Conservation (phyloP, 805 yeast species). For the Yarrowia sp. region DNA sequence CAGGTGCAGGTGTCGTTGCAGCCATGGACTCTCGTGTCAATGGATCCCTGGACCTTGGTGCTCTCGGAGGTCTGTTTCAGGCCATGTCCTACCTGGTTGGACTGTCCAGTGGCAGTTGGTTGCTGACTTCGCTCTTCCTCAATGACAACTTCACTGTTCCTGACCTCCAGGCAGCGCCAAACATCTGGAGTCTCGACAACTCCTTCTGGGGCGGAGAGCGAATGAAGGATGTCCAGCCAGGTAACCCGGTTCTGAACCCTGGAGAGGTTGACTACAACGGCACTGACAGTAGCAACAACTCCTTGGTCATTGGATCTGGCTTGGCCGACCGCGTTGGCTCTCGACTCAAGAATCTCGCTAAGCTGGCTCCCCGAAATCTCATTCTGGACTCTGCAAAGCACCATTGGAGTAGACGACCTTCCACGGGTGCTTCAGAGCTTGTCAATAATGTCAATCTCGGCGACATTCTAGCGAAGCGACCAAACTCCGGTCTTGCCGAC, state of each 20-base stretch:
- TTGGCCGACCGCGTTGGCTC: not conserved
- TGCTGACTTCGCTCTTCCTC: constrained; percentile 62
- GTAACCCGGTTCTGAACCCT: constrained; percentile 42
- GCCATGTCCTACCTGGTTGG: constrained; percentile 70
- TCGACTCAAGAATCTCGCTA: not conserved
- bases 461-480: constrained; percentile 3
- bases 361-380: not conserved
- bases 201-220: constrained; percentile 62
- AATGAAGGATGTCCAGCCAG: constrained; percentile 29
- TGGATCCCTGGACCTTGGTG: constrained; percentile 45
- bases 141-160: constrained; percentile 74
- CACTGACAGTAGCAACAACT: constrained; percentile 37
- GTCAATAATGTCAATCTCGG: not conserved
- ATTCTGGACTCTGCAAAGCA: not conserved
- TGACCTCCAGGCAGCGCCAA: constrained; percentile 46
- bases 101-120: constrained; percentile 84
- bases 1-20: constrained; percentile 76
- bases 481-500: constrained; percentile 36
- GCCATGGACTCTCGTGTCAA: constrained; percentile 72
- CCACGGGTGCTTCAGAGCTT: not conserved
- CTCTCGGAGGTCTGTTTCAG: constrained; percentile 56
- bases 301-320: not conserved
- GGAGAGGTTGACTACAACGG: constrained; percentile 55
- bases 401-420: not conserved
- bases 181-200: constrained; percentile 65